Evolutionary conservation across 108 stramenopile species (phyloP), one percentile per base, ranked within the genome.

Genomic region (Skeletonema marinoi): DNA sequence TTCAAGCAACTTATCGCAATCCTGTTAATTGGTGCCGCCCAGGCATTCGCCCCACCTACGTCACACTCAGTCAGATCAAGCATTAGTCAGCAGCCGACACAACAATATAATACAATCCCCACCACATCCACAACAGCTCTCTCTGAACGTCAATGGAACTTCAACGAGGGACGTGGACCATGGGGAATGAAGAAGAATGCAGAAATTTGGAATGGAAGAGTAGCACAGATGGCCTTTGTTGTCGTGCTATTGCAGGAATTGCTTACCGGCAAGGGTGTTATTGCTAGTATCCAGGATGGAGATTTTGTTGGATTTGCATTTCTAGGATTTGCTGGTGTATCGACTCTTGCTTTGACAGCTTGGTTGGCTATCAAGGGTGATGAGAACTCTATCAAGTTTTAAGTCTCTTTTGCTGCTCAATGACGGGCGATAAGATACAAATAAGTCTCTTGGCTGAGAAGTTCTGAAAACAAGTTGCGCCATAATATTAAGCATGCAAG

Each of bases 141-240:
- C 38, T 67, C 67, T 39, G 94, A 90, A 70, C 85, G 95, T 32
- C 78, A 83, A 78, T 96, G 95, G 95, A 96, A 96, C 74, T 96
- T 96, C 82, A 96, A 96, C 78, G 80, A 90, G 44, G 95, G 95
- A 17, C 91, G 92, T 21, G 61, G 78, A 33, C 95, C 95, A 3
- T 96, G 86, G 82, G 95, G 95, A 12, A 60, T 96, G 46, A 93
- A 93, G 80, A 88, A 85, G 65, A 96, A 96, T 72, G 95, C 95
- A 51, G 95, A 96, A 83, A 93, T 92, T 58, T 96, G 95, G 95
- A 96, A 96, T 72, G 95, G 95, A 39, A 90, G 95, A 31, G 90
- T 92, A 25, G 91, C 95, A 10, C 95, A 96, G 84, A 90, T 96
- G 89, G 92, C 88, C 39, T 96, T 96, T 69, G 80, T 86, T 7